Conservation (phyloP, 2,329 filamentous ascomycete genomes). For the Parascedosporium putredinis region DNA sequence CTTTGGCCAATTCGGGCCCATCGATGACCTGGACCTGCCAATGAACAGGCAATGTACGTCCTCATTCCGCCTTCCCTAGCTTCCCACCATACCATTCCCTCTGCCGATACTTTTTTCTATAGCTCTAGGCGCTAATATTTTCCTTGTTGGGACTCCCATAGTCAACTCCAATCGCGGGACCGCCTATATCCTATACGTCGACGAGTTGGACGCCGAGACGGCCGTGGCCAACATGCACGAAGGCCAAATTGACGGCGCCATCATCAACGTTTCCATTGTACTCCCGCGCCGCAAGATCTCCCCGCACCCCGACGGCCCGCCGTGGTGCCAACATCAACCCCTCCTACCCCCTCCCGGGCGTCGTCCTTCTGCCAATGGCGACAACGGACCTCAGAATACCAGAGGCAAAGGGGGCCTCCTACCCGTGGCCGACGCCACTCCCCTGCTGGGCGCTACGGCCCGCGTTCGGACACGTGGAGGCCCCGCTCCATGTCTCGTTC, state of each 20-base stretch:
- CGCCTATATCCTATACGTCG: slow-evolving; percentile 78
- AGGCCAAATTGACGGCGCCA: slow-evolving; percentile 76
- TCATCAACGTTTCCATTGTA: slow-evolving; percentile 81
- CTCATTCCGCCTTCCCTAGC: neutral
- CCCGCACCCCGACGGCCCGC: slow-evolving; percentile 64
- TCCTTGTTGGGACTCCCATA: slow-evolving; percentile 24
- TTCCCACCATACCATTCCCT: slow-evolving; percentile 9
- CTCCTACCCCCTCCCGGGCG: slow-evolving; percentile 30
- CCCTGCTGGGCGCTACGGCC: slow-evolving; percentile 26
- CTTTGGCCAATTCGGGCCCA: slow-evolving; percentile 77
- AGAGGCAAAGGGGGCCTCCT: slow-evolving; percentile 23
- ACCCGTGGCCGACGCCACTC: slow-evolving; percentile 19
- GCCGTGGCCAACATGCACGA: slow-evolving; percentile 98
- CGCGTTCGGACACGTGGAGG: slow-evolving; percentile 48
- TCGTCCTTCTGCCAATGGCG: slow-evolving; percentile 15
- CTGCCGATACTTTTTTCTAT: neutral
- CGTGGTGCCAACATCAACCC: slow-evolving; percentile 48
- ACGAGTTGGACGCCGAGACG: slow-evolving; percentile 68
- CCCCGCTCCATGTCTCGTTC: slow-evolving; percentile 47
- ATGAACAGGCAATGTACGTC: slow-evolving; percentile 72
- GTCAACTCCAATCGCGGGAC: slow-evolving; percentile 86
- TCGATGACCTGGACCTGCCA: slow-evolving; percentile 80
- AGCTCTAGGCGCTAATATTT: too few species aligned
- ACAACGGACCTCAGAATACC: slow-evolving; percentile 25
- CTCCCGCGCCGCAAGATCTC: slow-evolving; percentile 76